These are phyloP conservation scores for Verticillium albo-atrum DNA, from an alignment of 2,329 filamentous ascomycete genomes.

Conservation along the genomic window DNA sequence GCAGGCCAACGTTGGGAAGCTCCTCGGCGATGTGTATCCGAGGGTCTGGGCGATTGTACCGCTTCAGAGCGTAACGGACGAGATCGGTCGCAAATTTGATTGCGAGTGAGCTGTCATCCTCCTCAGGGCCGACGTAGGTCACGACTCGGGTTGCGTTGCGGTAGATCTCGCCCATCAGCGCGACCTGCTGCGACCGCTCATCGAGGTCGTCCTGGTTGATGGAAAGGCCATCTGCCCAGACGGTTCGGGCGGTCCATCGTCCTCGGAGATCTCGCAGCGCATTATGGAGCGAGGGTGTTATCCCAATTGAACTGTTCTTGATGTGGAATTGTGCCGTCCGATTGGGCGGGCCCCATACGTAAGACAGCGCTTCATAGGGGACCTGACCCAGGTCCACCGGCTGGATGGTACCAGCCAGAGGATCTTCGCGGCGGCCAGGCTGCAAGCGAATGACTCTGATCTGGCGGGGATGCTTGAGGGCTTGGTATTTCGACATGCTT, in stretches of 20 bases:
- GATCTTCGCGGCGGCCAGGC: background rate
- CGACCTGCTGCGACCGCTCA: slow-evolving; percentile 1
- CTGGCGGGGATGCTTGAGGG: background rate
- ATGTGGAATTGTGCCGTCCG: background rate
- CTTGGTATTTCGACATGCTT: background rate
- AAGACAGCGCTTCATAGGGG: slow-evolving; percentile 13
- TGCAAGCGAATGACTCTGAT: background rate
- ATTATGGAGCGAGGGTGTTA: background rate
- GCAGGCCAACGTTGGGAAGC: background rate
- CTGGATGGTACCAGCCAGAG: background rate
- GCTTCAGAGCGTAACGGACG: background rate
- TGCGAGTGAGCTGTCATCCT: slow-evolving; percentile 2
- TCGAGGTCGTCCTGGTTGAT: slow-evolving; percentile 4
- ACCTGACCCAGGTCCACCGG: background rate
- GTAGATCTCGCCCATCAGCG: slow-evolving; percentile 4
- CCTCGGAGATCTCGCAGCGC: slow-evolving; percentile 1
- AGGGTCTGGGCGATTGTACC: background rate
- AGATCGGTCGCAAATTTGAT: background rate
- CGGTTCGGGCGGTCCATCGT: background rate
- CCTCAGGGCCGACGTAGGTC: slow-evolving; percentile 15
- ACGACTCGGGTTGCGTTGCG: slow-evolving; percentile 11
- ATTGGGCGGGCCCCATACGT: slow-evolving; percentile 12
- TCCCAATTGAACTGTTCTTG: background rate
- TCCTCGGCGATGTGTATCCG: background rate
- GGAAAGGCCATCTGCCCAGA: slow-evolving; percentile 4